Base-by-base conservation (phyloP, 179 eudicot species). In the Amaranthus tricolor region DNA sequence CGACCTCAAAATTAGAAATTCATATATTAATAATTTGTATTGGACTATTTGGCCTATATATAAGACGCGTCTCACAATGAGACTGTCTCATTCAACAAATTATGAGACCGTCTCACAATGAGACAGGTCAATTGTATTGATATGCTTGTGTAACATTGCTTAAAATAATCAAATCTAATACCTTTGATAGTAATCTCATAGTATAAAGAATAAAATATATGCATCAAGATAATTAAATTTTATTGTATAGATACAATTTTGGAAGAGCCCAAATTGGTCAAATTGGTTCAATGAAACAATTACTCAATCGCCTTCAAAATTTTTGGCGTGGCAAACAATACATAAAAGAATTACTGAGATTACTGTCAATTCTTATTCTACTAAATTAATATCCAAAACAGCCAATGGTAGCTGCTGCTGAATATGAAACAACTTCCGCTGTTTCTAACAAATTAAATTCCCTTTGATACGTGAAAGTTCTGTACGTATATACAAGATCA, bases 321-420 rank as follows among this genome's bases (percentile, higher is more conserved):
- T 50, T 44, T 58, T 62, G 52, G 59, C 6, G 9, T 45, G 1
- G 53, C 44, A 69, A 77, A 62, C 78, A 77, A 59, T 78, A 78
- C 76, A 74, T 71, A 44, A 31, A 60, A 49, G 53, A 61, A 71
- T 69, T 15, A 52, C 40, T 54, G 3, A 49, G 15, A 55, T 49
- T 64, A 54, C 56, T n/a, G 45, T 66, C 54, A 10, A 16, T 58
- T 75, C 72, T 81, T 77, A 77, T 73, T 81, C 50, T 9, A 50
- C 73, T 73, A 60, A 53, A 52, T 68, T 11, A 77, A 57, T 70
- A 76, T 60, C 69, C 49, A 63, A 68, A 43, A 9, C 44, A 68
- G 68, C 58, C 10, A 31, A 31, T 31, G 40, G 40, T 31, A 31
- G 40, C 40, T 31, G 40, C 40, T 31, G 40, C 40, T 31, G 40